Percentiles rank a stretch among this genome's conserved stretches.
Evolutionary conservation across 2,329 filamentous ascomycete genomes (phyloP).

Genomic region (Aspergillus sp.): DNA sequence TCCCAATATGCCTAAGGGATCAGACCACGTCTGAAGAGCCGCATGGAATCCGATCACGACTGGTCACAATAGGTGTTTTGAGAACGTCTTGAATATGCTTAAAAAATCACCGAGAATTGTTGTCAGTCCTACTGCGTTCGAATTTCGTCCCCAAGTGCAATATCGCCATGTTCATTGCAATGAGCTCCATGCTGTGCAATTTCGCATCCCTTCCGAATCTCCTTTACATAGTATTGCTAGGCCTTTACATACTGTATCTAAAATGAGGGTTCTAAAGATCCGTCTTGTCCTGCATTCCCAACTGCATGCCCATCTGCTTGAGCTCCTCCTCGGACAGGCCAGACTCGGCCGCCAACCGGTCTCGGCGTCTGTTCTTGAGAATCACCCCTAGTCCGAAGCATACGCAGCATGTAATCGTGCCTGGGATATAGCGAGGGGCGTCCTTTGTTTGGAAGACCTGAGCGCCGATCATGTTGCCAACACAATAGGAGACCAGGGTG

Average conservation of each 20-base stretch:
- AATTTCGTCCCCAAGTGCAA: too few species aligned
- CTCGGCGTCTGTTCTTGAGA: background rate
- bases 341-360: background rate
- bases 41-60: too few species aligned
- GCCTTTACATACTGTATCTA: conserved; percentile 15
- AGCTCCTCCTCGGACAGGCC: background rate
- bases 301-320: background rate
- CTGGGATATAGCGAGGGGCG: background rate
- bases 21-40: too few species aligned
- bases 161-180: too few species aligned
- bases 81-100: too few species aligned
- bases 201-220: background rate
- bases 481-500: conserved; percentile 5
- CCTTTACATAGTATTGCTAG: conserved; percentile 16
- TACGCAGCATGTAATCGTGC: conserved; percentile 2
- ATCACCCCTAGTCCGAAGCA: background rate
- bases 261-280: conserved; percentile 10
- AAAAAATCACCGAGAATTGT: too few species aligned
- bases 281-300: conserved; percentile 1
- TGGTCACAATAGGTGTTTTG: too few species aligned
- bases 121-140: too few species aligned
- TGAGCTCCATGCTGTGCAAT: too few species aligned
- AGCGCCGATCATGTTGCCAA: conserved; percentile 5
- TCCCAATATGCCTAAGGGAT: too few species aligned
- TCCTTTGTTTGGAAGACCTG: conserved; percentile 3